These are phyloP conservation scores for Phytopythium sindhum DNA, from an alignment of 352 stramenopile species.

Conservation along the genomic window DNA sequence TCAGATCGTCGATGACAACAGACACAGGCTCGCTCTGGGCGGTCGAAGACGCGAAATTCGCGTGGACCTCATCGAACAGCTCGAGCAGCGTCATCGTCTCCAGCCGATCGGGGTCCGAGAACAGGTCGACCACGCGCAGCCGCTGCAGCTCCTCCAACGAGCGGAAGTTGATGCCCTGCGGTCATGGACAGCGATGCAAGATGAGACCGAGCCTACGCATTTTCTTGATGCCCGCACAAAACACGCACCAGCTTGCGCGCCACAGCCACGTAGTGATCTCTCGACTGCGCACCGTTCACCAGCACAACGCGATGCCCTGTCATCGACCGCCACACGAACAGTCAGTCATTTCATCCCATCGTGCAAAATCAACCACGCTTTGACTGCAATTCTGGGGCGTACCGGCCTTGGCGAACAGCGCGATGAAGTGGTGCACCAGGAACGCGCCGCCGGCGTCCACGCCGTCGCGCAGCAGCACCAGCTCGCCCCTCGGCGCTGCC, in stretches of 20 bases:
- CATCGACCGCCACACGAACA: too few species aligned
- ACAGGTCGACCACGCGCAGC: conserved; percentile 43
- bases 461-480: conserved; percentile 56
- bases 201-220: background rate
- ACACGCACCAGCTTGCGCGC: conserved; percentile 59
- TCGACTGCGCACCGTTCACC: conserved; percentile 37
- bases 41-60: background rate
- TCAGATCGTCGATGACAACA: conserved; percentile 66
- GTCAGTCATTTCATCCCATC: too few species aligned
- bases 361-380: too few species aligned
- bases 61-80: conserved; percentile 36
- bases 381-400: too few species aligned
- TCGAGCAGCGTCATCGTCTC: conserved; percentile 10
- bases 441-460: conserved; percentile 54
- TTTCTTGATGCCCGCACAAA: background rate
- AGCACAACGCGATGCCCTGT: conserved; percentile 62
- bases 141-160: conserved; percentile 26
- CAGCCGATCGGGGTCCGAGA: conserved; percentile 13
- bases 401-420: conserved; percentile 71
- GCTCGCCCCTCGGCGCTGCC: conserved; percentile 42
- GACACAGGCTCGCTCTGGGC: conserved; percentile 17
- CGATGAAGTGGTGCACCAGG: conserved; percentile 68
- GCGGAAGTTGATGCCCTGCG: conserved; percentile 51
- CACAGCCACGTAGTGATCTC: conserved; percentile 59
- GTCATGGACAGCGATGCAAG: background rate